Base-by-base conservation (phyloP, 2,329 filamentous ascomycete species). In the Macrophomina tecta region DNA sequence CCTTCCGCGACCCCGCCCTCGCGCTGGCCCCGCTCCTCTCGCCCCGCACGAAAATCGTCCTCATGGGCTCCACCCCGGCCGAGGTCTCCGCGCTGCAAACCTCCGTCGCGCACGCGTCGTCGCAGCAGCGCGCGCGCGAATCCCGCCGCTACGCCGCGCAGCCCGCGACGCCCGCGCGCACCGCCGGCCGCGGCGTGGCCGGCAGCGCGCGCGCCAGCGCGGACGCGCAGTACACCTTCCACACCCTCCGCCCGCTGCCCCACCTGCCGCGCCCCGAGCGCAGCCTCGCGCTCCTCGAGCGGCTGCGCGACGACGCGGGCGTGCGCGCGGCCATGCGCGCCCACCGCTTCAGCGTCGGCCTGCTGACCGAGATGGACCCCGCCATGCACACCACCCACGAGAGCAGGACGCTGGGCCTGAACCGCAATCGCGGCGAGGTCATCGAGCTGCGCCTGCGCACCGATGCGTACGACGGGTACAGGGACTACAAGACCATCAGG, bases 361-460 rank as follows among this genome's bases (percentile, higher is more conserved):
- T 98, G 3, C 84, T 99, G 32, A 97, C 94, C 0, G 95, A 99
- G 80, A 98, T 99, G 94, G 91, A 99, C 73, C 95, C 95, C 0
- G 84, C 90, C 0, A 86, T 90, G 71, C 89, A 97, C 78, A 97
- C 94, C 0, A 91, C 87, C 3, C 90, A 92, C 73, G 90, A 95
- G n/a, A 89, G 89, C 60, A 86, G 92, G 52, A 94, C 92, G 1
- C 80, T 98, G 0, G 95, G 95, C 0, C 78, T 98, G 48, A 99
- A 99, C 76, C 84, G 93, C 11, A 97, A 98, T 75, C 80, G 84
- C 2, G 95, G 95, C 68, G 91, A 97, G 77, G 92, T 93, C 1
- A 97, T 99, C 66, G 94, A 98, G 83, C 80, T 99, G 69, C 84
- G 95, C 0, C 81, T 99, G 42, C 84, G 95, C n/a, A 98, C 95